phyloP scores from a whole-genome alignment of 1,284 basidiomycete species.

The Sanghuangporus weigelae region DNA sequence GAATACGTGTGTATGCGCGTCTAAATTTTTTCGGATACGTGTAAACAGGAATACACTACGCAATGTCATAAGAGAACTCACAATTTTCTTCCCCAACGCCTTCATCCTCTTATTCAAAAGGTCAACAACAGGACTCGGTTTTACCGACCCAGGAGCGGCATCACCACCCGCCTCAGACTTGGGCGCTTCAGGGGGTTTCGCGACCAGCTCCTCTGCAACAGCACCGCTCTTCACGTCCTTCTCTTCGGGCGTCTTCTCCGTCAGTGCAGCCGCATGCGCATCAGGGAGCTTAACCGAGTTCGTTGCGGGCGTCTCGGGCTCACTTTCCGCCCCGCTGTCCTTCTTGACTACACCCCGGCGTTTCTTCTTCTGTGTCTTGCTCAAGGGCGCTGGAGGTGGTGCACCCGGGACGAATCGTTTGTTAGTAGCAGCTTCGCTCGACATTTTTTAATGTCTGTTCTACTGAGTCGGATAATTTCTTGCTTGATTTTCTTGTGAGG shows the following conservation, averaged over 20 bases:
- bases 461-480: neutral
- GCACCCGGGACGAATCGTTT: slow-evolving; percentile 59
- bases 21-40: slow-evolving; percentile 35
- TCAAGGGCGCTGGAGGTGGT: slow-evolving; percentile 43
- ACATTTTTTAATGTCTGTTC: neutral
- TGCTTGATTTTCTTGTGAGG: neutral
- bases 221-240: slow-evolving; percentile 44
- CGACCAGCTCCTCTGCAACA: slow-evolving; percentile 42
- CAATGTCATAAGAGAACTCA: slow-evolving; percentile 34
- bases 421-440: slow-evolving; percentile 8
- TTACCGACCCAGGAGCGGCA: slow-evolving; percentile 42
- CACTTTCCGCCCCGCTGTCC: slow-evolving; percentile 30
- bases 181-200: slow-evolving; percentile 29
- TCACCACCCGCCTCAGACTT: slow-evolving; percentile 39
- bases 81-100: slow-evolving; percentile 77
- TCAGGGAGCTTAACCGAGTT: slow-evolving; percentile 40
- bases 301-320: slow-evolving; percentile 29
- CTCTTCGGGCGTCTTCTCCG: slow-evolving; percentile 46
- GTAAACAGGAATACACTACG: slow-evolving; percentile 8
- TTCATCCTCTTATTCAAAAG: slow-evolving; percentile 74
- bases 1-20: slow-evolving; percentile 68
- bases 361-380: slow-evolving; percentile 67
- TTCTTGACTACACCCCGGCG: slow-evolving; percentile 45
- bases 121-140: slow-evolving; percentile 67
- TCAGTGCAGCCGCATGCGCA: slow-evolving; percentile 39